phyloP scores from a whole-genome alignment of 1,139 yeast species.

The Wickerhamomyces sp. region DNA sequence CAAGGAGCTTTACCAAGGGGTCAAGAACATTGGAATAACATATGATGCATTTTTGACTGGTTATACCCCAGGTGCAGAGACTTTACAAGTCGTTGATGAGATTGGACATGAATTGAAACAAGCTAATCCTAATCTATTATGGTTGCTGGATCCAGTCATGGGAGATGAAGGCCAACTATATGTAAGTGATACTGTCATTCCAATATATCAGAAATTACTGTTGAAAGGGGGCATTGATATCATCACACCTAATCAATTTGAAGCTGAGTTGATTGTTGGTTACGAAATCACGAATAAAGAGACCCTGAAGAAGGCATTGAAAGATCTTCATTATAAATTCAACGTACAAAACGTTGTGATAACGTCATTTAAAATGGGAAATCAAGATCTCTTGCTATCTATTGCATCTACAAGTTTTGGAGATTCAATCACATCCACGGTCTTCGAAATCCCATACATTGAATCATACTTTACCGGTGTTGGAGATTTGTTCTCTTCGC shows the following conservation, averaged over 20 bases:
- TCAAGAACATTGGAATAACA: conserved; percentile 25
- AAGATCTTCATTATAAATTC: conserved; percentile 35
- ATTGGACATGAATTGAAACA: conserved; percentile 24
- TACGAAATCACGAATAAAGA: conserved; percentile 32
- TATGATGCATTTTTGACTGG: conserved; percentile 55
- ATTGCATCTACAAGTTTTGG: conserved; percentile 12
- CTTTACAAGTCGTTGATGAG: conserved; percentile 31
- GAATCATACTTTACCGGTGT: conserved; percentile 71
- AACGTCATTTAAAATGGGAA: conserved; percentile 31
- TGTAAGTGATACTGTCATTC: conserved; percentile 52
- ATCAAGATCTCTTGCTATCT: conserved; percentile 8
- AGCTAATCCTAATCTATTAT: conserved; percentile 23
- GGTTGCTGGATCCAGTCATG: conserved; percentile 69
- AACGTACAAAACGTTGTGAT: conserved; percentile 44
- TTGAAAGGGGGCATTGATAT: conserved; percentile 42
- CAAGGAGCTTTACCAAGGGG: conserved; percentile 28
- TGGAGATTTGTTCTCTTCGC: conserved; percentile 64
- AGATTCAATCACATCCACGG: conserved; percentile 7
- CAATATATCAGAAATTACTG: conserved; percentile 43
- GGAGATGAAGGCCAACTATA: conserved; percentile 71
- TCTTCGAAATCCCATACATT: conserved; percentile 46
- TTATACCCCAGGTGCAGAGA: conserved; percentile 47
- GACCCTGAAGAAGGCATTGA: conserved; percentile 37
- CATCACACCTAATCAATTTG: conserved; percentile 72
- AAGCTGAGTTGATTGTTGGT: conserved; percentile 53